Evolutionary conservation across 179 eudicot species (phyloP), one percentile per base, ranked within the genome.

Genomic region (Beta corolliflora): DNA sequence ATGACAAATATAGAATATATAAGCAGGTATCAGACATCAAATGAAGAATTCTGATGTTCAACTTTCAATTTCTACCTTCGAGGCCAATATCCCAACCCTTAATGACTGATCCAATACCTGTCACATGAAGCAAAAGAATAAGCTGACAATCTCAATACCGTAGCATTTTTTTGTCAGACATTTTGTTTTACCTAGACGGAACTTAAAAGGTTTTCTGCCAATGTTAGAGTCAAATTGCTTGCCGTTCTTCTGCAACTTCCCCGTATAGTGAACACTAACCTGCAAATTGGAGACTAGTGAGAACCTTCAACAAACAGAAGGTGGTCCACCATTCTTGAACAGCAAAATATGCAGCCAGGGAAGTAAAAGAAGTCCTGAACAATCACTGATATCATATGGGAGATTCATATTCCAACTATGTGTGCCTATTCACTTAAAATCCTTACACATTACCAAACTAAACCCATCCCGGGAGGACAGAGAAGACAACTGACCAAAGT

Each of bases 61-160:
- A 12, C 21, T 55, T 71, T 23, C 41, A 10, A 77, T 55, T 50
- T 31, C 41, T 91, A 95, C 98, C 99, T 83, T 89, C 94, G 71
- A 95, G 92, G 45, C 99, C 99, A 76, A 95, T 93, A 83, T 95
- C 99, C 99, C 99, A 95, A 14, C 99, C 99, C 81, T 94, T 92
- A 14, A 95, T 95, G 54, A 95, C 99, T 80, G 87, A 83, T 72
- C 89, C 88, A 44, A 85, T 83, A 84, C 97, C 98, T 92, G 89
- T 44, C 25, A 75, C 14, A 73, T 52, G 63, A 64, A 76, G 45
- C 41, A 60, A 83, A 66, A 13, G 4, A 23, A 44, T 82, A 63
- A 82, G 83, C 54, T 19, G 70, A 8, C 66, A 44, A 78, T 56
- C 41, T 29, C 46, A 45, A 45, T 14, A 16, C 7, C 67, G 46